Conservation (phyloP, 805 yeast species). For the Sugiyamaella qingdaonensis region DNA sequence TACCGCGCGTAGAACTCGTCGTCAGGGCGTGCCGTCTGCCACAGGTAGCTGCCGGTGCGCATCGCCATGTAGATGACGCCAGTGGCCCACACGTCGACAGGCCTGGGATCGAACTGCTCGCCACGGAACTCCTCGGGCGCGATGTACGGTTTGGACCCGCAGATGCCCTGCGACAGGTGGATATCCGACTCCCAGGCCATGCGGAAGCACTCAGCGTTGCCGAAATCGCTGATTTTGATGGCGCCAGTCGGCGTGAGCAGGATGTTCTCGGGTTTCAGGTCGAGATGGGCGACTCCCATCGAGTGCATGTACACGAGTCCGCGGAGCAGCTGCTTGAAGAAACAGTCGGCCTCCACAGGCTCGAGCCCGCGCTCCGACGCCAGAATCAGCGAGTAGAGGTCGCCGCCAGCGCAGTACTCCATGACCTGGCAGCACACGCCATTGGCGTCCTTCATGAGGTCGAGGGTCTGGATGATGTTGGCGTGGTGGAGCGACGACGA, state of each 20-base stretch:
- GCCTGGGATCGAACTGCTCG: conserved; percentile 64
- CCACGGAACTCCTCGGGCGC: conserved; percentile 80
- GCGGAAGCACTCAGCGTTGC: conserved; percentile 84
- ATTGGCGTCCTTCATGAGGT: conserved; percentile 68
- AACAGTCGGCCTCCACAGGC: conserved; percentile 77
- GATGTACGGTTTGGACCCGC: conserved; percentile 88
- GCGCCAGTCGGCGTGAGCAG: conserved; percentile 63
- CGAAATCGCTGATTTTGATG: conserved; percentile 77
- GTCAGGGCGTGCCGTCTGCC: conserved; percentile 72
- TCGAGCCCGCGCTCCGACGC: conserved; percentile 48
- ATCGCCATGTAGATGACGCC: conserved; percentile 75
- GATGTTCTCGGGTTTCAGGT: conserved; percentile 84
- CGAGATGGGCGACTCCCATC: conserved; percentile 93
- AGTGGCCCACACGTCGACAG: conserved; percentile 85
- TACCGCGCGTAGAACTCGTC: conserved; percentile 81
- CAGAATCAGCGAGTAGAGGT: conserved; percentile 57
- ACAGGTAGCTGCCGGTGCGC: conserved; percentile 89
- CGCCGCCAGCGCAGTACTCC: conserved; percentile 94
- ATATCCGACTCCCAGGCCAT: conserved; percentile 83
- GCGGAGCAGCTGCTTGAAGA: conserved; percentile 76
- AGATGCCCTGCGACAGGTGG: conserved; percentile 64
- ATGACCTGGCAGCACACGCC: conserved; percentile 81
- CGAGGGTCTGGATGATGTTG: conserved; percentile 74
- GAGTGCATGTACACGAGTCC: conserved; percentile 84
- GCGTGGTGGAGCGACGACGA: conserved; percentile 70